Percentiles rank a stretch among this genome's conserved stretches.
Conservation (phyloP, 805 yeast genomes). For the Candida broadrunensis region DNA sequence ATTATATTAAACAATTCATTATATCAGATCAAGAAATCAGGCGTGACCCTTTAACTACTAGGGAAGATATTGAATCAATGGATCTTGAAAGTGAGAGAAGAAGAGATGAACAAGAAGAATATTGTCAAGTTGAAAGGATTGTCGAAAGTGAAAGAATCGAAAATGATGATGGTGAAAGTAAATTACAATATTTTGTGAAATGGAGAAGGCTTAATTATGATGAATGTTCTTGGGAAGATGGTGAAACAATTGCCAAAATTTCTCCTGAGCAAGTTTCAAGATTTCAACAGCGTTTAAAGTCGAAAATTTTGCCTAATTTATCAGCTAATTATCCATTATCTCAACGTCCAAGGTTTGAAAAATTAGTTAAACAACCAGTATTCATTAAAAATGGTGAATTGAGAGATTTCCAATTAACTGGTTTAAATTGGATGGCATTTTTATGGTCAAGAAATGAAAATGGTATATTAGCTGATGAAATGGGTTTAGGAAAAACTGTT, state of each 20-base stretch:
- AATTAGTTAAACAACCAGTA: conserved; percentile 79
- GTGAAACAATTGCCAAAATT: conserved; percentile 76
- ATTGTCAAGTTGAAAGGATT: conserved; percentile 82
- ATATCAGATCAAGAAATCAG: conserved; percentile 73
- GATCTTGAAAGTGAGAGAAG: conserved; percentile 85
- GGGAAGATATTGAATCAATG: conserved; percentile 91
- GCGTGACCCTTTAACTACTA: conserved; percentile 75
- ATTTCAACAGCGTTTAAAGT: conserved; percentile 76
- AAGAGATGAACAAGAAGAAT: conserved; percentile 80
- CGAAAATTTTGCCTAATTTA: conserved; percentile 79
- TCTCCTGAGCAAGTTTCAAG: conserved; percentile 83
- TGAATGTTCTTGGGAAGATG: conserved; percentile 96
- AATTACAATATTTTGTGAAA: conserved; percentile 79
- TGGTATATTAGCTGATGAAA: conserved; percentile 96
- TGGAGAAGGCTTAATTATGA: conserved; percentile 94
- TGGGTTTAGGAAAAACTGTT: conserved; percentile 98
- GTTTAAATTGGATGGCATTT: conserved; percentile 99
- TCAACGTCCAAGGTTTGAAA: conserved; percentile 85
- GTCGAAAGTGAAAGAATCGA: conserved; percentile 78
- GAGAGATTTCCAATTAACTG: conserved; percentile 96
- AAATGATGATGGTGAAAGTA: conserved; percentile 60
- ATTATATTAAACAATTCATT: conserved; percentile 78
- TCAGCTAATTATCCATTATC: conserved; percentile 71
- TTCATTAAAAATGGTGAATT: conserved; percentile 88
- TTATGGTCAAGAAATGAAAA: conserved; percentile 97